Base-by-base conservation (phyloP, 768 basidiomycete species). In the Pisolithus marmoratus region DNA sequence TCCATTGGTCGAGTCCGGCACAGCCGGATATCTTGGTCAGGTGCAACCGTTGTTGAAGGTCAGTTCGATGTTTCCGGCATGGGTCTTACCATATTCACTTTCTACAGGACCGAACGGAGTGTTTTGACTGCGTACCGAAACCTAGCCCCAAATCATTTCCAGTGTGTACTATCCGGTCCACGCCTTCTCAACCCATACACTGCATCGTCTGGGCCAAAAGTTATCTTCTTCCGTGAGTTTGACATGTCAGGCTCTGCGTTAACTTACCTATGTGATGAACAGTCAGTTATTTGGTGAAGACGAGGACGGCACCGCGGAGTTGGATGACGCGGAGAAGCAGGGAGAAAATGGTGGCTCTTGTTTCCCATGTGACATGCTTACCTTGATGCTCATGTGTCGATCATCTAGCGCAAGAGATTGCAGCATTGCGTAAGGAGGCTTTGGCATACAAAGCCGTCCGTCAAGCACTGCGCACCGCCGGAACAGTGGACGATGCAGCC, bases 201-300 rank as follows among this genome's bases (percentile, higher is more conserved):
- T 99, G 95, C 63, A 97, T 99, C 46, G 94, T 97, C 2, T 99
- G 96, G 96, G 93, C 92, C 27, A 99, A 98, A 68, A 94, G 84
- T 52, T 98, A 98, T 72, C 83, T 99, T 12, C 80, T 97, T 61
- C 85, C 88, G 94, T 91, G 59, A 63, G 87, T 70, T 12, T 26
- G 11, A 9, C 4, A 19, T 23, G 20, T 6, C 20, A 26, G 7
- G 22, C 12, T 5, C 2, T 46, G 17, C 44, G 0, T 24, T 15
- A 34, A 46, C 46, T 26, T 14, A 11, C 43, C 37, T 9, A 59
- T 37, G 23, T 19, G 19, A 38, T 29, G 11, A 29, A 54, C 58
- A 96, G 94, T 17, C 94, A 97, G 69, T 69, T 99, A 8, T 97
- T 97, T 58, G 96, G 96, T 0, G 91, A 94, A 65, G 93, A 96